Evolutionary conservation across 208 protist species (phyloP), one percentile per base, ranked within the genome.

Genomic region (Crithidia brevicula): DNA sequence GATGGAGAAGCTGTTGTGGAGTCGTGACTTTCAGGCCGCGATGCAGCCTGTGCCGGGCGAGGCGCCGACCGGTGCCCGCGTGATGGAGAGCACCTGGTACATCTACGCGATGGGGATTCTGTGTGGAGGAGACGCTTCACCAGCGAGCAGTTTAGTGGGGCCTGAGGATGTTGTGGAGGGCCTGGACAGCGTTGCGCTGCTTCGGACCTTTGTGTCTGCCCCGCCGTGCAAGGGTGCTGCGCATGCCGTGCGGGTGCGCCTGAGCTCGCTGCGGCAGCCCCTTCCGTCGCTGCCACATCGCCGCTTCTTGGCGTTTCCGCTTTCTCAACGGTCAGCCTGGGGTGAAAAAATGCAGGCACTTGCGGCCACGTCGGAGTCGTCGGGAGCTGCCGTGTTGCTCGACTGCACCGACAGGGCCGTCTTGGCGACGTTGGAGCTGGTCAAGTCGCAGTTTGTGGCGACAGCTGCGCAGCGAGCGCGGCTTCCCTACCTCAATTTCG

Each of bases 351-450:
- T 78, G 46, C 60, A 63, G 54, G 45, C 72, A 22, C 52, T 80
- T 16, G 8, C 49, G 4, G 60, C 72, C 22, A 56, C 62, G 2
- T 46, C 33, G 4, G 59, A 65, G 31, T 49, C 49, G 22, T 40
- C 30, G 25, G 74, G 75, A 15, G 77, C 72, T 2, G 84, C 82
- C 0, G 70, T 85, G 20, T 46, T 93, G 23, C 64, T 91, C 11
- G 88, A 93, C 70, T 83, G 83, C 50, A 88, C 84, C 10, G 62
- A 72, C 7, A 56, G 36, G 18, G 71, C 59, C 36, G 46, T 89
- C 8, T 31, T 46, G 27, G 61, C 72, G 8, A 91, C 84, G 28
- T 20, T 71, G 42, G 36, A 61, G n/a, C 74, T 93, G 46, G 72
- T 89, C 27, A 58, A 76, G 43, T 36, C 54, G 22, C 62, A 86